Base-by-base conservation (phyloP, 2,329 filamentous ascomycete genomes). In the Dichotomopilus funicola region DNA sequence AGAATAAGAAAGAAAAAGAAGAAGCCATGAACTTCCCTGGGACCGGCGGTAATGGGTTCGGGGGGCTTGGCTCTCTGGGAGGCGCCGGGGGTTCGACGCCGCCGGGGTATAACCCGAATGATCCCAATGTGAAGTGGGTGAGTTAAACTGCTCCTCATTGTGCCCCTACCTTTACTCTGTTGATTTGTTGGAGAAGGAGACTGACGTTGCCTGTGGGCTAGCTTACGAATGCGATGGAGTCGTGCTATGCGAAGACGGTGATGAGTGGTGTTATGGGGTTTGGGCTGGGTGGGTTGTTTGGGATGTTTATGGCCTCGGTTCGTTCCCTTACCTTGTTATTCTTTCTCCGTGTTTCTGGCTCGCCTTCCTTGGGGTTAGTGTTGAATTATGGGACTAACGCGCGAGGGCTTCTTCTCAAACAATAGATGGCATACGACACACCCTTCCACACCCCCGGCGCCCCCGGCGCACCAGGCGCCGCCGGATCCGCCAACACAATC, bases 221-320 rank as follows among this genome's bases (percentile, higher is more conserved):
- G 62, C 54, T 96, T 76, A 83, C 90, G 78, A 73, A 78, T 31
- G 83, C 84, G 44, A 96, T 96, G 89, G 91, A 97, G 72, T 95
- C 89, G 37, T 99, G 94, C 70, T 83, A 87, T 31, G 86, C 86
- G 56, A 99, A 99, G 73, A 88, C 90, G 13, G 86, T 83, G 64
- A 87, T 99, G 73, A 88, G 91, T 0, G 94, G 92, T 55, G 89
- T 87, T 31, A 95, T 95, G 83, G 94, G 94, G 12, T 96, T 96
- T 66, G 94, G 86, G 40, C 86, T 99, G 62, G 94, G 94, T 60
- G 94, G 91, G 66, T 78, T 95, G 44, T 99, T 99, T 65, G 94
- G 94, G 64, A 81, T 97, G 66, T 99, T 99, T 78, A 99, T 97
- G 92, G 90, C 91, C 57, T 94, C 89, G 67, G 90, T 95, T 84